Percentiles rank a stretch among this genome's conserved stretches.
Evolutionary conservation across 2,329 filamentous ascomycete species (phyloP).

Genomic region (Hymenoscyphus scutula): DNA sequence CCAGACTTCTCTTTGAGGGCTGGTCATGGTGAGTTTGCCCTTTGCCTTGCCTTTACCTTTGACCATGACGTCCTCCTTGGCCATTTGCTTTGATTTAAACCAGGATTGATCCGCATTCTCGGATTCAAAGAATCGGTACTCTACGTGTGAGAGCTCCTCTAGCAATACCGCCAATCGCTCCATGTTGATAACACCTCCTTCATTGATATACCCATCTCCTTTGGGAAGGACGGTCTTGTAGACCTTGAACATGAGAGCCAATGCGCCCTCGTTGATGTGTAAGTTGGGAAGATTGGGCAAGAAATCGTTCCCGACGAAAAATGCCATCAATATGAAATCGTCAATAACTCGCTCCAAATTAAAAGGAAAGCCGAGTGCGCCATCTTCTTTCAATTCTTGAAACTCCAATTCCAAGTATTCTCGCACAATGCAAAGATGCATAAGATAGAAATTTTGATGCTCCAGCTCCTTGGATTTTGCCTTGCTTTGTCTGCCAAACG

Average conservation of each 20-base stretch:
- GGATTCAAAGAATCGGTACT: slow-evolving; percentile 87
- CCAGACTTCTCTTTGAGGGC: slow-evolving; percentile 79
- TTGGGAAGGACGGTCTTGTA: slow-evolving; percentile 89
- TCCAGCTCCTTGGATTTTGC: slow-evolving; percentile 94
- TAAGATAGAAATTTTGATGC: slow-evolving; percentile 96
- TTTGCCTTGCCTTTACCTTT: slow-evolving; percentile 55
- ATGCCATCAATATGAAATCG: slow-evolving; percentile 99
- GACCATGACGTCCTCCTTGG: slow-evolving; percentile 64
- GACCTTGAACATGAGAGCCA: slow-evolving; percentile 95
- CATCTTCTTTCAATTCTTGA: slow-evolving; percentile 79
- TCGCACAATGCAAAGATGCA: slow-evolving; percentile 95
- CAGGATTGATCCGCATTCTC: slow-evolving; percentile 87
- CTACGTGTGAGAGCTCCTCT: slow-evolving; percentile 81
- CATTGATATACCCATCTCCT: slow-evolving; percentile 93
- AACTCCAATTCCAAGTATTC: slow-evolving; percentile 98
- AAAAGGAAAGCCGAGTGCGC: slow-evolving; percentile 71
- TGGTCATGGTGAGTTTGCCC: slow-evolving; percentile 73
- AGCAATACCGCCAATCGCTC: slow-evolving; percentile 73
- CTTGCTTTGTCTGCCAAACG: slow-evolving; percentile 85
- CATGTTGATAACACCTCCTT: slow-evolving; percentile 88
- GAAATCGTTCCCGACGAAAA: slow-evolving; percentile 99
- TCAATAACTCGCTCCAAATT: slow-evolving; percentile 97
- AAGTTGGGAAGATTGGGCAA: slow-evolving; percentile 92
- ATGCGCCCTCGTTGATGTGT: slow-evolving; percentile 96
- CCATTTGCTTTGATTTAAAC: slow-evolving; percentile 82